Percentiles rank a stretch among this genome's conserved stretches.
Evolutionary conservation across 2,329 filamentous ascomycete genomes (phyloP).

Genomic region (Talaromyces amestolkiae): DNA sequence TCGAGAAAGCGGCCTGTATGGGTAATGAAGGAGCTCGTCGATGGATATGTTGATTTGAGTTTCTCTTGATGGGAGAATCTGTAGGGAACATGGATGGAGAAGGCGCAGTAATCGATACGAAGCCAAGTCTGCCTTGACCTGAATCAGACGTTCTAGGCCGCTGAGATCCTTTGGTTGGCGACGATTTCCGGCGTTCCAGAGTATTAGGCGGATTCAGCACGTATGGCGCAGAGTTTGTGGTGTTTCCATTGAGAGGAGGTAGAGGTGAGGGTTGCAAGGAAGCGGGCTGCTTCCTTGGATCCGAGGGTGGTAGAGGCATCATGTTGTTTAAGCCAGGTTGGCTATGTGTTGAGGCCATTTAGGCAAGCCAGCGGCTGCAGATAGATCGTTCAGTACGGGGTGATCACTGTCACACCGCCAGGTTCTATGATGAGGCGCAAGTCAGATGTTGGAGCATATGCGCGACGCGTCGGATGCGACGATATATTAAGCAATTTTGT

Average conservation of each 20-base stretch:
- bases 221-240: constrained; percentile 57
- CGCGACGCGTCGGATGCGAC: constrained; percentile 1
- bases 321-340: constrained; percentile 53
- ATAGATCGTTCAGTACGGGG: background rate
- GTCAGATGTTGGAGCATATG: constrained; percentile 1
- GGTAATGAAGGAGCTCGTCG: constrained; percentile 36
- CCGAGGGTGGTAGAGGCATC: constrained; percentile 21
- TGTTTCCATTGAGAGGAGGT: constrained; percentile 46
- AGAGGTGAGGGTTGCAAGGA: constrained; percentile 54
- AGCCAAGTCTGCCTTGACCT: constrained; percentile 58
- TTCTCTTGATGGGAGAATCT: constrained; percentile 49
- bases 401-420: background rate
- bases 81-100: constrained; percentile 44
- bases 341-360: constrained; percentile 42
- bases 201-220: constrained; percentile 61
- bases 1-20: constrained; percentile 50
- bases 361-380: constrained; percentile 17
- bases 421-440: background rate
- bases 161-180: constrained; percentile 65
- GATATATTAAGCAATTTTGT: background rate
- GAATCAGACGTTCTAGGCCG: constrained; percentile 55
- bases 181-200: constrained; percentile 53
- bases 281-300: constrained; percentile 29
- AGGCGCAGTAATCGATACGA: constrained; percentile 59
- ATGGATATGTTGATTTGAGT: constrained; percentile 33